phyloP scores from a whole-genome alignment of 2,329 filamentous ascomycete species.

The Colletotrichum coccodes region DNA sequence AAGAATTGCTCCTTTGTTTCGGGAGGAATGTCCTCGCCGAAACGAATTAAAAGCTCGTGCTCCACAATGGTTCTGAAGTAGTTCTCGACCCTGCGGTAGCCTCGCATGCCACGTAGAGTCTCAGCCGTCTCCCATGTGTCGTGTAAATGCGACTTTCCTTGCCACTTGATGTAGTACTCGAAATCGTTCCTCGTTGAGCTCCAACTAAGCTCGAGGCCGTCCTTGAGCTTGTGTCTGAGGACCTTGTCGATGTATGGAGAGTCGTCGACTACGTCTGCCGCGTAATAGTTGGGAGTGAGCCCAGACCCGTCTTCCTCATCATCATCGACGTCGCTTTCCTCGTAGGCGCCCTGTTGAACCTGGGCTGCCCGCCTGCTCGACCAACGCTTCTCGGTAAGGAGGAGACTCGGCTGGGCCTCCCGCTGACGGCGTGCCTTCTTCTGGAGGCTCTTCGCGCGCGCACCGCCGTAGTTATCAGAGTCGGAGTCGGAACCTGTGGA shows the following conservation, averaged over 20 bases:
- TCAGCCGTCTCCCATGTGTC: slow-evolving; percentile 92
- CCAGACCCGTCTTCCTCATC: slow-evolving; percentile 74
- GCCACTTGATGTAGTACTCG: slow-evolving; percentile 96
- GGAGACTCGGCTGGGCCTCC: slow-evolving; percentile 72
- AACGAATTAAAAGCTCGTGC: slow-evolving; percentile 80
- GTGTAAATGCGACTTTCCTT: slow-evolving; percentile 93
- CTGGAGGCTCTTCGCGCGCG: slow-evolving; percentile 72
- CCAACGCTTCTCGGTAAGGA: slow-evolving; percentile 87
- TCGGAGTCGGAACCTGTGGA: slow-evolving; percentile 68
- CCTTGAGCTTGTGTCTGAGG: slow-evolving; percentile 84
- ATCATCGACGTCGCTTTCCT: slow-evolving; percentile 74
- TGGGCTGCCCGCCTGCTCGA: slow-evolving; percentile 87
- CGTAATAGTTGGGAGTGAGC: slow-evolving; percentile 70
- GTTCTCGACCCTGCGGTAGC: slow-evolving; percentile 91
- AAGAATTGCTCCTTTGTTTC: slow-evolving; percentile 95
- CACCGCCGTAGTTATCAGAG: slow-evolving; percentile 83
- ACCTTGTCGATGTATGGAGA: slow-evolving; percentile 91
- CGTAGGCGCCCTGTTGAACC: slow-evolving; percentile 69
- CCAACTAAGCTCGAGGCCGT: slow-evolving; percentile 68
- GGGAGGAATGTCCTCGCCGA: slow-evolving; percentile 79
- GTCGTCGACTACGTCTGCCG: slow-evolving; percentile 77
- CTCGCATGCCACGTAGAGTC: slow-evolving; percentile 79
- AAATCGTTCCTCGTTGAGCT: slow-evolving; percentile 79
- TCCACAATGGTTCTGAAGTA: slow-evolving; percentile 88
- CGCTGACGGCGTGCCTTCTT: slow-evolving; percentile 84